Evolutionary conservation across 257 asterid genomes (phyloP), one percentile per base, ranked within the genome.

Genomic region (Coffea canephora): DNA sequence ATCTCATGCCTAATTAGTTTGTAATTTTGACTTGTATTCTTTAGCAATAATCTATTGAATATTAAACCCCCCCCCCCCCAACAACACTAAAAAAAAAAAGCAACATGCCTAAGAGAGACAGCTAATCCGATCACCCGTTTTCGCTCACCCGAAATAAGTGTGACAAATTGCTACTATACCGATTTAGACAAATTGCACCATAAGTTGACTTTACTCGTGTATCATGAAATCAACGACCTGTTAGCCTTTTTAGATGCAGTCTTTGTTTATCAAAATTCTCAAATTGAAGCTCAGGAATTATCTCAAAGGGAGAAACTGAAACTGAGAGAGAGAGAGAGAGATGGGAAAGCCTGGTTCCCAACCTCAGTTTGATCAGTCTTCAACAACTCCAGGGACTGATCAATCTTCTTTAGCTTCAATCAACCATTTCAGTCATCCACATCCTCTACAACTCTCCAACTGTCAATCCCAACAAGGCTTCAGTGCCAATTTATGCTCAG

Each of bases 391-490:
- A 7, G 70, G 46, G 27, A 70, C 36, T 12, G 18, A 21, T 55
- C 80, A 80, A 68, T 81, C 78, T 12, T 81, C 78, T 12, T 2
- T 77, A 27, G 59, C 87, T 13, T 66, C 86, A 12, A 65, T 80
- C 79, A 79, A 46, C 84, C 93, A 89, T 65, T 89, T 89, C 88
- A 89, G 91, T 64, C 94, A 90, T 73, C 90, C 89, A 8, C 94
- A 90, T 78, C 90, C 89, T 10, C n/a, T 90, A 41, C 83, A 83
- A 2, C 85, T 86, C 84, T n/a, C 77, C 18, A 79, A 83, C 12
- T 8, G 13, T 46, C 80, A 64, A 69, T 21, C 81, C 41, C 82
- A 70, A 3, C 83, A 72, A 68, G 15, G 25, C 23, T 12, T 57
- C 66, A 64, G 62, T 81, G 13, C 49, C 5, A 36, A 0, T 45